Evolutionary conservation across 768 basidiomycete species (phyloP), one percentile per base, ranked within the genome.

Genomic region (Butyriboletus loyo): DNA sequence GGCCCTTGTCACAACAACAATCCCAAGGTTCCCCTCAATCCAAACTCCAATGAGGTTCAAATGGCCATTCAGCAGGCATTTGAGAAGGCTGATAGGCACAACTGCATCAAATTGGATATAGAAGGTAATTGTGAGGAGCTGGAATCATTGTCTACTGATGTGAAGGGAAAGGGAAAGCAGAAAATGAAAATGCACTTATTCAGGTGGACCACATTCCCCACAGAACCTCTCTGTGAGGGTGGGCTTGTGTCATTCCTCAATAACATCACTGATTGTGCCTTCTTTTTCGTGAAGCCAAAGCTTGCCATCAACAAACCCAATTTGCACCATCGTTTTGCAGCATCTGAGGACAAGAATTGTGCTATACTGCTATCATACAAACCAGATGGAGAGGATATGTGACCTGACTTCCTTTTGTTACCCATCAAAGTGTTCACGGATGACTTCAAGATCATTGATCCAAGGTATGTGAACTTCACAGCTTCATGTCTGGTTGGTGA

Each of bases 361-460:
- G 27, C 27, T 21, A 9, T 52, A 2, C 51, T 37, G 8, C 28
- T 50, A 17, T 28, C 52, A 6, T 50, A 50, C 22, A 50, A 40
- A 45, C 19, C 45, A 6, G 46, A 54, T 21, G 25, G 36, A 6
- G 36, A 51, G 24, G 45, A 51, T 30, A 45, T 54, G 37, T 44
- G 52, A 7, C 58, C 56, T 5, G 52, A 57, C 34, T 53, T 59
- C 43, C n/a, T 59, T 27, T 8, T 57, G 30, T 48, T 59, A 38
- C 58, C 55, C 2, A 44, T 47, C 15, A 31, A 43, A 9, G 58
- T 52, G 10, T 59, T 57, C 32, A n/a, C 17, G 3, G 50, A 19
- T 4, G 21, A 4, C 7, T 19, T 43, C 27, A 19, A 28, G 27
- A 13, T 15, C 11, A 4, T 28, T n/a, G n/a, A 28, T 17, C 11